These are phyloP conservation scores for Nicotiana undulata DNA, from an alignment of 257 asterid species.

Conservation along the genomic window DNA sequence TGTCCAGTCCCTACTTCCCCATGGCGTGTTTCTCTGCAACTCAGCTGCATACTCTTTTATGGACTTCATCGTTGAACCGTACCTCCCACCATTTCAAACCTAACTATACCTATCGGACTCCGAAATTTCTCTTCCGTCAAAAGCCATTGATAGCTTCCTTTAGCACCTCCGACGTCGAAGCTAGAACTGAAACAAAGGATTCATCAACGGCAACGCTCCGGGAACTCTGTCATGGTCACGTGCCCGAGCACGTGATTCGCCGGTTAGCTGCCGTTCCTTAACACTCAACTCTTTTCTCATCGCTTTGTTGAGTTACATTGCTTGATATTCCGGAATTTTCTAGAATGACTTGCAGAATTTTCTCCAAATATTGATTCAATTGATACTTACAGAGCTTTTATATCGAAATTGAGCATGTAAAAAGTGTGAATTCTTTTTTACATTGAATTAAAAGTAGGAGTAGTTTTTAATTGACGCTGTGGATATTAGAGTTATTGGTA, in stretches of 20 bases:
- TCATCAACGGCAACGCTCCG: slow-evolving; percentile 30
- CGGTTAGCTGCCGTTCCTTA: slow-evolving; percentile 32
- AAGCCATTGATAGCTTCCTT: slow-evolving; percentile 24
- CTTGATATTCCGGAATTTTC: background rate
- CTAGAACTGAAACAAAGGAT: slow-evolving; percentile 10
- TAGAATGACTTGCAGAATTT: background rate
- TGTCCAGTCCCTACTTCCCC: background rate
- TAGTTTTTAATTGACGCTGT: background rate
- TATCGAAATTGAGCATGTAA: background rate
- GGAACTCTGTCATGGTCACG: slow-evolving; percentile 60
- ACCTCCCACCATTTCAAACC: background rate
- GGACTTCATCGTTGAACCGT: slow-evolving; percentile 11
- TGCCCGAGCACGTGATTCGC: slow-evolving; percentile 69
- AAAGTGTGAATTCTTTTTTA: background rate
- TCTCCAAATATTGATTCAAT: slow-evolving; percentile 1
- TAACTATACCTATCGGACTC: background rate
- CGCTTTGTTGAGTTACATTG: background rate
- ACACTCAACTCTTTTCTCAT: background rate
- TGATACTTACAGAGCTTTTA: background rate
- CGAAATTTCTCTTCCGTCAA: background rate
- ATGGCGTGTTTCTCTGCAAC: slow-evolving; percentile 46
- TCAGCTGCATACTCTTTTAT: slow-evolving; percentile 26
- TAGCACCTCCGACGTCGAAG: slow-evolving; percentile 27
- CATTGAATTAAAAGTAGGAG: background rate
- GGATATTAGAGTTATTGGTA: background rate